These are phyloP conservation scores for Phoma sp. DNA, from an alignment of 2,329 filamentous ascomycete species.

Conservation along the genomic window DNA sequence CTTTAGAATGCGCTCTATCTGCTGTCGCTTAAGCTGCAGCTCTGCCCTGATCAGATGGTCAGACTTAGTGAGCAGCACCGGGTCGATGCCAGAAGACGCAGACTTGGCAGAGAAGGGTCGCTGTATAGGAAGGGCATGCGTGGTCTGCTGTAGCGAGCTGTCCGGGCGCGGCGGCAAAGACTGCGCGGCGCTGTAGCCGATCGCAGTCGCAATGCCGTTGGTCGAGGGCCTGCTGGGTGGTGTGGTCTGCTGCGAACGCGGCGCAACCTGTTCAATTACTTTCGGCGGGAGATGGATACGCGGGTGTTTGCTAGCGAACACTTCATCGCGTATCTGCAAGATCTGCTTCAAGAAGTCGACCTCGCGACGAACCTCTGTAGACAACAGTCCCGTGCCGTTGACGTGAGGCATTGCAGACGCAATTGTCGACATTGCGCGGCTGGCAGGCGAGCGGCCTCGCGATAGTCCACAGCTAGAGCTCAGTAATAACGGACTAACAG, in stretches of 20 bases:
- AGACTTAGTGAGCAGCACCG: constrained; percentile 84
- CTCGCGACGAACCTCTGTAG: constrained; percentile 49
- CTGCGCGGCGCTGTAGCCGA: constrained; percentile 31
- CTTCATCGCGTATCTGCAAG: constrained; percentile 76
- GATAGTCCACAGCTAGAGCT: constrained; percentile 24
- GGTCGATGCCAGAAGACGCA: constrained; percentile 73
- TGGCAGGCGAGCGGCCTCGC: constrained; percentile 29
- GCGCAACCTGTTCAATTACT: constrained; percentile 53
- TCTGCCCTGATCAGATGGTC: constrained; percentile 84
- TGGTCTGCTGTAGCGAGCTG: constrained; percentile 31
- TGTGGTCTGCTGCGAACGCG: constrained; percentile 38
- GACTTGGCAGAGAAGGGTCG: constrained; percentile 50
- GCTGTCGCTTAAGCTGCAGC: constrained; percentile 77
- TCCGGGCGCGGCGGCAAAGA: constrained; percentile 39
- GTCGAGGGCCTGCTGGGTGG: constrained; percentile 36
- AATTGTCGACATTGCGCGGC: constrained; percentile 40
- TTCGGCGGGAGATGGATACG: constrained; percentile 64
- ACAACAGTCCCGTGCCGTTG: constrained; percentile 47
- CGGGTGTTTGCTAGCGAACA: constrained; percentile 77
- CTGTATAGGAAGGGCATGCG: constrained; percentile 30
- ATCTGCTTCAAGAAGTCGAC: constrained; percentile 74
- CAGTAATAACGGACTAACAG: constrained; percentile 26
- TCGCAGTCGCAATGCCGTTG: constrained; percentile 41
- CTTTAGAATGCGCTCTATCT: constrained; percentile 76
- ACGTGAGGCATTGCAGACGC: constrained; percentile 35